A percentile compares a stretch with the other conserved stretches of the same genome.
These are phyloP conservation scores for Acrocalymma vagum DNA, from an alignment of 2,329 filamentous ascomycete genomes.

Conservation along the genomic window DNA sequence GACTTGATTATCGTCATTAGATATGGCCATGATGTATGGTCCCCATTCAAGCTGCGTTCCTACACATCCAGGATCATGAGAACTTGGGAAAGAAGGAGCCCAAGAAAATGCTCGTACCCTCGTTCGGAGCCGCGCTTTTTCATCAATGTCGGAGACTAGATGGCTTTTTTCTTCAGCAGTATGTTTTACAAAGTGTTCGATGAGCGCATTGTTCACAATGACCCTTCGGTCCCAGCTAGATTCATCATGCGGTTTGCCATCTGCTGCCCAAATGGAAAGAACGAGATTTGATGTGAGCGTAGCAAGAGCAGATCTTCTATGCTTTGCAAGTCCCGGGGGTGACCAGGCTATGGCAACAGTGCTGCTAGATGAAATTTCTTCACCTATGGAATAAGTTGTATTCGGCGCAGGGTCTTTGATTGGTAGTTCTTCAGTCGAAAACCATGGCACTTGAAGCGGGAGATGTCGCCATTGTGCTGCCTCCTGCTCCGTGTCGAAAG, in stretches of 20 bases:
- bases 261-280: conserved; percentile 64
- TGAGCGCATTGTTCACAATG: conserved; percentile 61
- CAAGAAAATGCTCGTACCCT: conserved; percentile 55
- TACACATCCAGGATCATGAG: conserved; percentile 17
- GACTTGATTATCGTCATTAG: conserved; percentile 54
- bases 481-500: conserved; percentile 35
- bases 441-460: conserved; percentile 59
- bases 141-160: conserved; percentile 28
- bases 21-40: conserved; percentile 45
- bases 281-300: conserved; percentile 65
- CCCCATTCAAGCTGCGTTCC: conserved; percentile 37
- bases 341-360: conserved; percentile 65
- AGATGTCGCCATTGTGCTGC: conserved; percentile 46
- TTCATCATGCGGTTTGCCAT: conserved; percentile 50
- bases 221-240: conserved; percentile 61
- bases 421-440: conserved; percentile 59
- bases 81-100: conserved; percentile 37
- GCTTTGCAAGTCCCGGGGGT: conserved; percentile 62
- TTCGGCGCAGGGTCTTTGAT: conserved; percentile 56
- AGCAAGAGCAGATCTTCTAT: conserved; percentile 62
- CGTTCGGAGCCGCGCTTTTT: conserved; percentile 44
- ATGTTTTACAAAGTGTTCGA: conserved; percentile 44
- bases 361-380: conserved; percentile 64
- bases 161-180: conserved; percentile 20
- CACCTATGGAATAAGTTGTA: conserved; percentile 62